phyloP scores from a whole-genome alignment of 2,329 filamentous ascomycete species.

The Colletotrichum cordylinicola region DNA sequence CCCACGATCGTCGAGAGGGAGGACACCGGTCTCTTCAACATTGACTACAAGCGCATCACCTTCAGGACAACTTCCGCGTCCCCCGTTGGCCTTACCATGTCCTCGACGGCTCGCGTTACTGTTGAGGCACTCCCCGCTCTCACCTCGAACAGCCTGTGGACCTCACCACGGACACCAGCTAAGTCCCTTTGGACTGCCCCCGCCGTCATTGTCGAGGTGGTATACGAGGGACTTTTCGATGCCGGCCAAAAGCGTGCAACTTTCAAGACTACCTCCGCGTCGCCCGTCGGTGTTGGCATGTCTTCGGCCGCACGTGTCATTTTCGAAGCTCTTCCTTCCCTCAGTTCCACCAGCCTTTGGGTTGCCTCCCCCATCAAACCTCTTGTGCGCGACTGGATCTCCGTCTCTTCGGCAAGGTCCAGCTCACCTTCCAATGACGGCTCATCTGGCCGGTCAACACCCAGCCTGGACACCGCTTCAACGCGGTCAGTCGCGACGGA shows the following conservation, averaged over 20 bases:
- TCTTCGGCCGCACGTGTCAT: constrained; percentile 26
- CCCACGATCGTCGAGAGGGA: background rate
- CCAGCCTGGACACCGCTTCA: constrained; percentile 10
- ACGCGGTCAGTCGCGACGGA: constrained; percentile 3
- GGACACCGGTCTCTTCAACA: constrained; percentile 26
- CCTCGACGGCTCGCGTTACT: constrained; percentile 33
- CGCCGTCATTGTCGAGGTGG: background rate
- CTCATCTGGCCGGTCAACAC: constrained; percentile 8
- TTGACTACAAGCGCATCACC: constrained; percentile 23
- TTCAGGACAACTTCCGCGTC: constrained; percentile 37
- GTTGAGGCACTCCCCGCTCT: constrained; percentile 17
- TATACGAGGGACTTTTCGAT: constrained; percentile 23
- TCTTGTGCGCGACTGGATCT: constrained; percentile 26
- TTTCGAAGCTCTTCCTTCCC: constrained; percentile 30
- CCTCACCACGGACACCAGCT: background rate
- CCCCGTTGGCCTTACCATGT: constrained; percentile 38
- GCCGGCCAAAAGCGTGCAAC: constrained; percentile 23
- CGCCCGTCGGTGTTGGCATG: constrained; percentile 20
- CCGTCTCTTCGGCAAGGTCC: background rate
- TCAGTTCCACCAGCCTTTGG: constrained; percentile 42
- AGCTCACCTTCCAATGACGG: background rate
- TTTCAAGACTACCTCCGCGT: constrained; percentile 24
- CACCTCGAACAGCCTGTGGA: constrained; percentile 40
- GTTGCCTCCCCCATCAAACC: constrained; percentile 4
- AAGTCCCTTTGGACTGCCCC: background rate